Conservation (phyloP, 1,284 basidiomycete genomes). For the Prillingera fragicola region DNA sequence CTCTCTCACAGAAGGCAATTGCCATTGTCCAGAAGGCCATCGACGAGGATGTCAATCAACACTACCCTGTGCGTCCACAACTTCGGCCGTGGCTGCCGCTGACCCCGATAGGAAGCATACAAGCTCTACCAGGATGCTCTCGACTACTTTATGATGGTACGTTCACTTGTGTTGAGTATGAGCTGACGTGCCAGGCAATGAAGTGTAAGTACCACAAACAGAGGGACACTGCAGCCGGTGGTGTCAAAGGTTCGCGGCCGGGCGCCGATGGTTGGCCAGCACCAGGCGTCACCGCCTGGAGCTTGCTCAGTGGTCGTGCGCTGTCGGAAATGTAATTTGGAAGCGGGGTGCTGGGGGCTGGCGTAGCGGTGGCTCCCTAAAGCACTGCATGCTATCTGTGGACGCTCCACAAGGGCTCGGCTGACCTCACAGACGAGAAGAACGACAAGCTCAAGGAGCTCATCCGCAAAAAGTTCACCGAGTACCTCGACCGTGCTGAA, state of each 20-base stretch:
- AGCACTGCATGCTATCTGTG: no score
- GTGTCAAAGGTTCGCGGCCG: no score
- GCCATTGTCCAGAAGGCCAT: conserved; percentile 92
- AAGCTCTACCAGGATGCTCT: conserved; percentile 90
- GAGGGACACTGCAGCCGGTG: no score
- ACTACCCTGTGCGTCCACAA: conserved; percentile 57
- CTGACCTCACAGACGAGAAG: conserved; percentile 85
- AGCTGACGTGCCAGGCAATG: conserved; percentile 41
- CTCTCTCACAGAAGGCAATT: conserved; percentile 69
- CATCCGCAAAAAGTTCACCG: conserved; percentile 82
- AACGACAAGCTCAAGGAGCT: conserved; percentile 87
- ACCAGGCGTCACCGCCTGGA: no score
- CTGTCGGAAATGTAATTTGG: no score
- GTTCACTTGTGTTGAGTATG: conserved; percentile 1
- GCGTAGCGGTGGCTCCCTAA: no score
- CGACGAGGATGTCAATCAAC: conserved; percentile 88
- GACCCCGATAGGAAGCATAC: conserved; percentile 65
- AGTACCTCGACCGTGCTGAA: conserved; percentile 90
- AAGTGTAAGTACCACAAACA: conserved; percentile 59
- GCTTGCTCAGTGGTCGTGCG: no score
- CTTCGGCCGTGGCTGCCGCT: conserved; percentile 1
- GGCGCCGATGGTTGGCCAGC: no score
- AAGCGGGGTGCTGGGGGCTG: no score
- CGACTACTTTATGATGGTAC: conserved; percentile 93
- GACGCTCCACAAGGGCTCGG: no score